A percentile compares a stretch with the other conserved stretches of the same genome.
phyloP scores from a whole-genome alignment of 2,329 filamentous ascomycete genomes.

The Calonectria multiphialidica region DNA sequence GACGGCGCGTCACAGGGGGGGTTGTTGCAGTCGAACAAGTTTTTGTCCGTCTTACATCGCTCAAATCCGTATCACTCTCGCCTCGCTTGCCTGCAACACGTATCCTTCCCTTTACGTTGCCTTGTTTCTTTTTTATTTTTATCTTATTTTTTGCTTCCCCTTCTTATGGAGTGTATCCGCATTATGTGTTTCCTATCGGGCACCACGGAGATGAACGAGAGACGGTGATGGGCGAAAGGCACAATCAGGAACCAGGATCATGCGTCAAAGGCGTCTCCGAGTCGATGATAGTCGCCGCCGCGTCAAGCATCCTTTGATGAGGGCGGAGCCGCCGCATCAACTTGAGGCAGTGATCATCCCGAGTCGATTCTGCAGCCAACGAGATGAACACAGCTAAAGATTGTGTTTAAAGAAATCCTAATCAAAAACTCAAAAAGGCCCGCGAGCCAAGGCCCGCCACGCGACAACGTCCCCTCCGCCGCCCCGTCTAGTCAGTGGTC shows the following conservation, averaged over 20 bases:
- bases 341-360: constrained; percentile 6
- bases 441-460: no score
- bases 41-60: no score
- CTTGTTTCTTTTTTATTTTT: background rate
- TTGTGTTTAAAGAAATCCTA: background rate
- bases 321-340: background rate
- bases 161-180: no score
- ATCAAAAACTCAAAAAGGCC: background rate
- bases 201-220: constrained; percentile 1
- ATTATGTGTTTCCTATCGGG: background rate
- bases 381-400: background rate
- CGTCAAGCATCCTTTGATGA: background rate
- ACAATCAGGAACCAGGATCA: background rate
- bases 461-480: no score
- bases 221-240: background rate
- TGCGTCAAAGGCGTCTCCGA: background rate
- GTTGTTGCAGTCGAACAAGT: no score
- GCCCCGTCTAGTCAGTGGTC: no score
- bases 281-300: background rate
- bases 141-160: background rate
- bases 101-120: background rate
- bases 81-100: background rate
- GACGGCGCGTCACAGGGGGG: no score
- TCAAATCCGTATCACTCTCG: background rate
- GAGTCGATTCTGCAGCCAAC: background rate